Evolutionary conservation across 768 basidiomycete genomes (phyloP).

Genomic region (Multifurca ochricompacta): DNA sequence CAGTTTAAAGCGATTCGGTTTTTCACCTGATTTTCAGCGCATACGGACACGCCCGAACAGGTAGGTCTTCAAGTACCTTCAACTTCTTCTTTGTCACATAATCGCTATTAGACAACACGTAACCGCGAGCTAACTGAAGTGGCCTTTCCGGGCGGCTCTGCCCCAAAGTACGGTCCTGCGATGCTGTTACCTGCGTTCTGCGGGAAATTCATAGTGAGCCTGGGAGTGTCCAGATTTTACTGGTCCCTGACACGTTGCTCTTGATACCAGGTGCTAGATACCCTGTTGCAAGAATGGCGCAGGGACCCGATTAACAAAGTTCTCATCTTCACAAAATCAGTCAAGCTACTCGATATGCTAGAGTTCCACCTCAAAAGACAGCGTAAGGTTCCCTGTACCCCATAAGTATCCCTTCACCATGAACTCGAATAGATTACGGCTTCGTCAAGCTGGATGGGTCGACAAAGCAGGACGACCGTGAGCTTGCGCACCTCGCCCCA

Average conservation of each 20-base stretch:
- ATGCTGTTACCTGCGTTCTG: conserved; percentile 62
- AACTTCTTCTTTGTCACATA: conserved; percentile 1
- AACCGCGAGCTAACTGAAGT: conserved; percentile 56
- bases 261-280: conserved; percentile 53
- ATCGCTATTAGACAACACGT: conserved; percentile 33
- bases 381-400: conserved; percentile 31
- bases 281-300: conserved; percentile 58
- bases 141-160: conserved; percentile 50
- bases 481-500: conserved; percentile 23
- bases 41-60: conserved; percentile 63
- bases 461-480: conserved; percentile 58
- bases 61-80: conserved; percentile 27
- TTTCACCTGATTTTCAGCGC: conserved; percentile 36
- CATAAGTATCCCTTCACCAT: conserved; percentile 20
- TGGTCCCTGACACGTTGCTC: background rate
- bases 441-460: conserved; percentile 79
- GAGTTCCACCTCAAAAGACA: conserved; percentile 59
- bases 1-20: background rate
- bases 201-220: conserved; percentile 75
- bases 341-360: conserved; percentile 82
- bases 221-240: background rate
- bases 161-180: conserved; percentile 54
- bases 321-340: conserved; percentile 88
- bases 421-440: conserved; percentile 34
- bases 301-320: conserved; percentile 73